Conservation (phyloP, 768 basidiomycete genomes). For the Kwoniella pini region DNA sequence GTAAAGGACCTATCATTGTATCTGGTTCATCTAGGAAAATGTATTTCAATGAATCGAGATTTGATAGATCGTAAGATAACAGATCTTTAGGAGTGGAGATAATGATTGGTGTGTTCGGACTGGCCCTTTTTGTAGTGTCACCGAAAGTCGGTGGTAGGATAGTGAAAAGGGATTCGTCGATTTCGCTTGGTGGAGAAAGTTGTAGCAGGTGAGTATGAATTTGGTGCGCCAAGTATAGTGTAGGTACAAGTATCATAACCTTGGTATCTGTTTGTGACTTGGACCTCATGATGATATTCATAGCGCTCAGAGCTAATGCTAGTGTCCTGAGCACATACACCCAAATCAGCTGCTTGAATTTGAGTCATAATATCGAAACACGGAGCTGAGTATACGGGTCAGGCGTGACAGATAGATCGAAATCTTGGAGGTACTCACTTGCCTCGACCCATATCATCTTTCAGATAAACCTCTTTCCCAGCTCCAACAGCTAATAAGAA, state of each 20-base stretch:
- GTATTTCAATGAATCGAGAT: not conserved
- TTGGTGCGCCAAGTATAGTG: conserved; percentile 20
- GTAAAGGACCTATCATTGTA: conserved; percentile 12
- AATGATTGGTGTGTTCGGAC: conserved; percentile 20
- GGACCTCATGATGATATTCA: not conserved
- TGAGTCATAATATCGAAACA: no score
- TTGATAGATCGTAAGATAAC: conserved; percentile 1
- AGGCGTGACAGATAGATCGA: not conserved
- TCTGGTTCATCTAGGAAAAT: conserved; percentile 27
- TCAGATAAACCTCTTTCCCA: conserved; percentile 25
- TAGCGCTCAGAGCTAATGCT: conserved; percentile 15
- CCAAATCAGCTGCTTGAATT: not conserved
- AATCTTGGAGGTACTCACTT: conserved; percentile 20
- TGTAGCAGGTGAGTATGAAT: conserved; percentile 2
- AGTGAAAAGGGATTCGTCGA: conserved; percentile 2
- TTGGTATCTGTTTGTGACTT: not conserved
- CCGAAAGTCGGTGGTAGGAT: not conserved
- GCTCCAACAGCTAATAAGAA: conserved; percentile 16
- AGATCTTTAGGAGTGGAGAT: conserved; percentile 16
- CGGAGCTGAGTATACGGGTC: no score
- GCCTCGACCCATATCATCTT: conserved; percentile 30
- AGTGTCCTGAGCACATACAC: conserved; percentile 5
- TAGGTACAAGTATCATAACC: conserved; percentile 18
- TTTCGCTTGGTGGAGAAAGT: not conserved
- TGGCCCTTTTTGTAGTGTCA: not conserved